Conservation (phyloP, 352 stramenopile species). For the Globisporangium acanthophoron region DNA sequence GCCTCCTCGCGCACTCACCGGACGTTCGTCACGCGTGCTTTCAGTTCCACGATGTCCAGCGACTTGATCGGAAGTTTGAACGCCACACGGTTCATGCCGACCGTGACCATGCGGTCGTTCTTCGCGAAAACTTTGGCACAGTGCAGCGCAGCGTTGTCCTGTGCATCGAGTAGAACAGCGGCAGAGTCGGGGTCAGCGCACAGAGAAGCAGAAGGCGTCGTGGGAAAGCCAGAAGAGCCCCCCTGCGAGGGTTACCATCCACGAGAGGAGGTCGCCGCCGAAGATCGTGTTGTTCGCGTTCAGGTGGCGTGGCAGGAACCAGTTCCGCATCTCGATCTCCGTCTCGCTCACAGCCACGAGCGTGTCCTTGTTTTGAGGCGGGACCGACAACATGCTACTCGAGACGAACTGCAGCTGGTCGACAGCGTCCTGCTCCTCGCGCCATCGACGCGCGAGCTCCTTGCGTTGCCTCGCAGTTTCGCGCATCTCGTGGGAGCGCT, state of each 20-base stretch:
- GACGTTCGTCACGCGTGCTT: conserved; percentile 43
- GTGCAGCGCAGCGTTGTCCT: conserved; percentile 56
- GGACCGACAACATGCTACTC: conserved; percentile 20
- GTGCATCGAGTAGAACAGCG: neutral
- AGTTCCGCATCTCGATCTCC: conserved; percentile 62
- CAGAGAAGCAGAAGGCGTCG: too few relatives aligned
- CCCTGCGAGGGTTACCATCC: conserved; percentile 25
- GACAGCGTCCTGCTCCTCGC: conserved; percentile 35
- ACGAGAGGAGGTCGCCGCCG: conserved; percentile 55
- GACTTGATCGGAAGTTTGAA: conserved; percentile 65
- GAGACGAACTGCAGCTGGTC: conserved; percentile 34
- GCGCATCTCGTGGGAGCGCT: conserved; percentile 40
- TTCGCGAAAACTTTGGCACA: conserved; percentile 58
- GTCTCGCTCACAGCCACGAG: conserved; percentile 51
- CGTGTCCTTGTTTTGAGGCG: conserved; percentile 24
- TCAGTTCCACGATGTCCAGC: conserved; percentile 54
- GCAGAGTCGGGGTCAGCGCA: too few relatives aligned
- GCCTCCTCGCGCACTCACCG: conserved; percentile 19
- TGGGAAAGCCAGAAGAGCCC: too few relatives aligned
- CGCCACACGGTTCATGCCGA: conserved; percentile 60
- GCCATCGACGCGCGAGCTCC: conserved; percentile 33
- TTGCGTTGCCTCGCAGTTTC: conserved; percentile 30
- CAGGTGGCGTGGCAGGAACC: conserved; percentile 65
- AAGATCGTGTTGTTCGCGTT: conserved; percentile 74
- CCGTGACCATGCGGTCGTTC: conserved; percentile 56